Evolutionary conservation across 352 stramenopile species (phyloP), one percentile per base, ranked within the genome.

Genomic region (Phytophthora idaei): DNA sequence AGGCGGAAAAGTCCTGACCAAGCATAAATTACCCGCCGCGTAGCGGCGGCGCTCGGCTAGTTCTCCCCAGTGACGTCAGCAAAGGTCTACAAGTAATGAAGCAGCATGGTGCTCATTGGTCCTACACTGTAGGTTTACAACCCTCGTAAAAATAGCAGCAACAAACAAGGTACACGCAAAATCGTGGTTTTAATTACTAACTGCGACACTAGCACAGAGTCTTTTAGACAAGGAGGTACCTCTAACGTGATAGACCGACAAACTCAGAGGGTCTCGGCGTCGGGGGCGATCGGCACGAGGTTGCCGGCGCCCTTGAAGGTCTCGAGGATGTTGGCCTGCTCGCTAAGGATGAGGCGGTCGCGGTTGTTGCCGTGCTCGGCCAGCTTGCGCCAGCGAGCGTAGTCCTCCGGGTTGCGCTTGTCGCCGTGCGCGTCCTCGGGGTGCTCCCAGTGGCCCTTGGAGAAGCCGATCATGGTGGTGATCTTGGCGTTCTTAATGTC

Each of bases 351-450:
- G 41, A 83, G 70, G 37, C 77, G 75, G 73, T 86, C 77, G 21
- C 67, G 64, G 44, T 83, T 69, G 52, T 72, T 85, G 64, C 77
- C 77, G 47, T 68, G 21, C 32, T 85, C 77, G 28, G 74, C 77
- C 32, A 85, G 63, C 71, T 81, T 81, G 57, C 77, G 69, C 77
- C 77, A 85, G 64, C 74, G 77, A 32, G 74, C 77, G 34, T 76
- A 86, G 61, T 82, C 75, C 56, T 74, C 72, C 27, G 78, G 73
- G 71, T 86, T 80, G 67, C 78, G 78, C 78, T 86, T 84, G 73
- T 86, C 78, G 53, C 78, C 78, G 64, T 83, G 77, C 21, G 77
- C 77, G 0, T 76, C 72, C 42, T 70, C 53, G n/a, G 50, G 25
- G 69, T 86, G 47, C 61, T 86, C 78, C 78, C 78, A 82, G 61